A percentile compares a stretch with the other conserved stretches of the same genome.
Conservation (phyloP, 1,284 basidiomycete genomes). For the Ustilago loliicola region DNA sequence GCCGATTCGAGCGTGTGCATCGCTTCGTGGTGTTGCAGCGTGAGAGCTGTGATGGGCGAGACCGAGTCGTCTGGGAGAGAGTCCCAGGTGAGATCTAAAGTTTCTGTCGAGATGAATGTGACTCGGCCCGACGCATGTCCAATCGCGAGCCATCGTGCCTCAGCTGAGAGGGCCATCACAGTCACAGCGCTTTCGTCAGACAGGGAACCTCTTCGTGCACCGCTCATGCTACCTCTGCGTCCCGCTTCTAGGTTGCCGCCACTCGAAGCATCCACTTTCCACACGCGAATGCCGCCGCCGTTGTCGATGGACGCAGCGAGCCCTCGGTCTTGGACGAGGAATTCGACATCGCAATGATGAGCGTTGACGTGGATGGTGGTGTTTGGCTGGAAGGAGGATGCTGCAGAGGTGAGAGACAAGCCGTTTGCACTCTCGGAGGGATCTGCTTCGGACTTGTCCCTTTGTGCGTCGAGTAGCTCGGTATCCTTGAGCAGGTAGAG, state of each 20-base stretch:
- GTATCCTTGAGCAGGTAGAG: conserved; percentile 92
- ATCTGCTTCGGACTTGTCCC: conserved; percentile 72
- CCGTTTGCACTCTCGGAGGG: conserved; percentile 41
- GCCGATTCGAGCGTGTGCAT: conserved; percentile 36
- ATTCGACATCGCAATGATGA: conserved; percentile 83
- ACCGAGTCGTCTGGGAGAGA: conserved; percentile 1
- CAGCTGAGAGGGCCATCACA: conserved; percentile 44
- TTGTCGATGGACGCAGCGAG: conserved; percentile 83
- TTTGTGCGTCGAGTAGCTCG: conserved; percentile 87
- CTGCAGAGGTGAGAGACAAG: conserved; percentile 59
- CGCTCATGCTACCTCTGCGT: conserved; percentile 18
- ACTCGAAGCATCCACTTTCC: background rate
- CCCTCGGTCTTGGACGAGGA: conserved; percentile 80
- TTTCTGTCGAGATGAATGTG: conserved; percentile 72
- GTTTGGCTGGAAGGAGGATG: conserved; percentile 70
- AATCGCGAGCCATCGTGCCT: conserved; percentile 74
- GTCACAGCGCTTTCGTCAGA: conserved; percentile 32
- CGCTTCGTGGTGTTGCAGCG: conserved; percentile 37
- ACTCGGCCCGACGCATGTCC: conserved; percentile 79
- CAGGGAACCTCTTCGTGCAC: conserved; percentile 6
- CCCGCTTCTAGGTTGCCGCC: conserved; percentile 6
- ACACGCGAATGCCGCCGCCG: conserved; percentile 71
- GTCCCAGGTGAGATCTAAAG: conserved; percentile 35
- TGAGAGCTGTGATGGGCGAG: conserved; percentile 26
- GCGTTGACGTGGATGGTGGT: conserved; percentile 82